Conservation (phyloP, 495 filamentous ascomycete species). For the Clavariopsis aquatica region DNA sequence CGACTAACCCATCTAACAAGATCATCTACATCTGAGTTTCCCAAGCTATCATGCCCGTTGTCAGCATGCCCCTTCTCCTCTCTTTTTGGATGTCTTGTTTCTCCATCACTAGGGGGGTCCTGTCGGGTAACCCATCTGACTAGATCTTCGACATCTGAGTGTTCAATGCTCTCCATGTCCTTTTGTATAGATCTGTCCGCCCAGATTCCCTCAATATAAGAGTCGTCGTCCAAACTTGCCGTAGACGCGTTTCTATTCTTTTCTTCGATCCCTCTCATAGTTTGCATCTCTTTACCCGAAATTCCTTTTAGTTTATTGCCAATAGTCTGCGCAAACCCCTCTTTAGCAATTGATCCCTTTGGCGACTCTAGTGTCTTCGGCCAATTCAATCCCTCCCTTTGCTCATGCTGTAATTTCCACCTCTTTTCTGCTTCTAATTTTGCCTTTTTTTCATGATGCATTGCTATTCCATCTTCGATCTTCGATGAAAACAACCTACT, state of each 20-base stretch:
- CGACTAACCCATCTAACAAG: constrained; percentile 12
- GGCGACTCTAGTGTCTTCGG: constrained; percentile 28
- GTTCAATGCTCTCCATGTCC: constrained; percentile 8
- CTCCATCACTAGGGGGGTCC: constrained; percentile 17
- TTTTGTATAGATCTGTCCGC: neutral
- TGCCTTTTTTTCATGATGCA: neutral
- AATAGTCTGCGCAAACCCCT: constrained; percentile 16
- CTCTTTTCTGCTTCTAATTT: constrained; percentile 14
- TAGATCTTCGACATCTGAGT: constrained; percentile 23
- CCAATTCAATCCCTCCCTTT: constrained; percentile 16
- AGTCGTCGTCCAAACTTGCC: constrained; percentile 5
- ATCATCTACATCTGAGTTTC: constrained; percentile 16
- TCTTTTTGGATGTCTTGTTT: neutral
- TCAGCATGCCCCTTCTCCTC: neutral
- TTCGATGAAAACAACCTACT: constrained; percentile 23
- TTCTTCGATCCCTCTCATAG: constrained; percentile 4
- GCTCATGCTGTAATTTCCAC: constrained; percentile 18
- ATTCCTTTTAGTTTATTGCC: constrained; percentile 18
- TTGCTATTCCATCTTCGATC: constrained; percentile 9
- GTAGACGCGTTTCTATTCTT: constrained; percentile 5
- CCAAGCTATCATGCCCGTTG: constrained; percentile 4
- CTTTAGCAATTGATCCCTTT: constrained; percentile 12
- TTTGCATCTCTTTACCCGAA: constrained; percentile 20
- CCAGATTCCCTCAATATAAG: neutral
- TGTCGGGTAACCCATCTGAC: constrained; percentile 27